Evolutionary conservation across 306 rosid genomes (phyloP), one percentile per base, ranked within the genome.

Genomic region (Sicyos baderoa): DNA sequence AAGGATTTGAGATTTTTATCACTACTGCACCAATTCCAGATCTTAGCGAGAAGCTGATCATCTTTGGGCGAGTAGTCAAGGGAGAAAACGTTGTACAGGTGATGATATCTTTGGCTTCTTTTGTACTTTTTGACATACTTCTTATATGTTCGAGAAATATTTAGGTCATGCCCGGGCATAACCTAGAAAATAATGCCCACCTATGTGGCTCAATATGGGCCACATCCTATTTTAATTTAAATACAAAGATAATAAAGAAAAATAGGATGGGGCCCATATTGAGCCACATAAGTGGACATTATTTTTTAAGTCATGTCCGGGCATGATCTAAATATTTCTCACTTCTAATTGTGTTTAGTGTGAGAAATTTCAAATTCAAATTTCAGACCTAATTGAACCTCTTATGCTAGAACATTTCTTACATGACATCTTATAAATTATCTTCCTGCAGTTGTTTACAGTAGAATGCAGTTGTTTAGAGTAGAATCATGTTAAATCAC

Each of bases 41-140:
- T 83, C 76, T 94, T 64, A 88, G 79, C 18, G 97, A 94, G 79
- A 88, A 88, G 84, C 84, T 90, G 63, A 74, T 80, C 73, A 90
- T 93, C 74, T 93, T 93, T 68, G 99, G 99, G 44, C 95, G 74
- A 49, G 98, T 93, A 75, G 16, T 93, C 79, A 86, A 82, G 86
- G 98, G 98, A 75, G 91, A 88, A 84, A 90, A 93, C 75, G 97
- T 93, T 66, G 98, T 93, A 66, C 98, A 93, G 98, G 98, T 93
- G 83, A 40, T 2, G 45, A 77, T 44, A 64, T 49, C 73, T 69
- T 15, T 59, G 5, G 17, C 2, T 70, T 35, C 61, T 70, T 17
- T 32, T 52, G 5, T 51, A 4, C 7, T 14, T 40, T 70, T n/a
- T 53, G 47, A 29, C 11, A 25, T 53, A 53, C 16, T 53, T 70